Evolutionary conservation across 2,329 filamentous ascomycete genomes (phyloP).

Genomic region (Penicillium sp.): DNA sequence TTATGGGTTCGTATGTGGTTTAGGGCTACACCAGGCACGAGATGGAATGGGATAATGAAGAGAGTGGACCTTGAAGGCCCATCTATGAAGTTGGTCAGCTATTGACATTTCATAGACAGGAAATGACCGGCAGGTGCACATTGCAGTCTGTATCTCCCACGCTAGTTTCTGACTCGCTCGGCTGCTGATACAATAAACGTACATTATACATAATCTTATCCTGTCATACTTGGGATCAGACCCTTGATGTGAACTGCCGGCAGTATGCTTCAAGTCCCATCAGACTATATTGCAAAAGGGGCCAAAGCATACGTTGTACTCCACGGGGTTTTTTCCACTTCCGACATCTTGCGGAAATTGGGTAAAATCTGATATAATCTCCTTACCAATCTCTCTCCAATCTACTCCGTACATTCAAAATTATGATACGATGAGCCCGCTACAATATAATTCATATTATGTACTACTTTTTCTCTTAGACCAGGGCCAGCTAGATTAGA

Average conservation of each 20-base stretch:
- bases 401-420: not conserved
- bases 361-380: conserved; percentile 5
- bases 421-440: too few species aligned
- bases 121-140: not conserved
- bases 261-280: not conserved
- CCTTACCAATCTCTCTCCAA: not conserved
- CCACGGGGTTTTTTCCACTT: conserved; percentile 7
- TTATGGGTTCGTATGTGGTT: not conserved
- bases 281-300: not conserved
- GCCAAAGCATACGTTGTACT: not conserved
- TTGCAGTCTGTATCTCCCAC: not conserved
- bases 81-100: not conserved
- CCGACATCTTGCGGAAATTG: conserved; percentile 7
- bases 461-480: not conserved
- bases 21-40: not conserved
- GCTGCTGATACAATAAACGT: not conserved
- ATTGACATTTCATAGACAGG: not conserved
- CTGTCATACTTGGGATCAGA: conserved; percentile 3
- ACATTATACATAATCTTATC: not conserved
- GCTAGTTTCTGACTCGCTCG: not conserved
- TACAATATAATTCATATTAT: not conserved
- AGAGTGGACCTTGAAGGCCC: not conserved
- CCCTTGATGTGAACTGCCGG: not conserved
- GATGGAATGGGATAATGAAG: not conserved
- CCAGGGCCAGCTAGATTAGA: not conserved